Conservation (phyloP, 208 protist genomes). For the Acanthamoeba lenticulata region DNA sequence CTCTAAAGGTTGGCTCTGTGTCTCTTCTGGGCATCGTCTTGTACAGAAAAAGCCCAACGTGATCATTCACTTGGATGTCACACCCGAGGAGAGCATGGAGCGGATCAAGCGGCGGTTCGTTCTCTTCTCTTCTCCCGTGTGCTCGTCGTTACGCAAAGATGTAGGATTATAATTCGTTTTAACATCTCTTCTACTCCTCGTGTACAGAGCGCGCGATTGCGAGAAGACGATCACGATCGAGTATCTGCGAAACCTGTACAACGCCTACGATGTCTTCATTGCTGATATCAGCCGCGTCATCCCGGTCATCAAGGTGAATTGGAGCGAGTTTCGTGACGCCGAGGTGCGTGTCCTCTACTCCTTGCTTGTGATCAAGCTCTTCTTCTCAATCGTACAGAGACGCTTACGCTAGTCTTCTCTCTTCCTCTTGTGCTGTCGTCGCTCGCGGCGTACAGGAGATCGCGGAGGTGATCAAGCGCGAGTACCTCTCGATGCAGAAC, state of each 20-base stretch:
- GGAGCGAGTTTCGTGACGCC: constrained; percentile 70
- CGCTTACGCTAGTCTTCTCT: neutral
- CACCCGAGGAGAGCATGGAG: constrained; percentile 78
- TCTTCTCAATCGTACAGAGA: neutral
- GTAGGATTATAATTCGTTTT: neutral
- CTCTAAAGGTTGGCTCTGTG: neutral
- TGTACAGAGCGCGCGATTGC: constrained; percentile 66
- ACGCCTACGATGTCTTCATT: constrained; percentile 80
- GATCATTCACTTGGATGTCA: constrained; percentile 82
- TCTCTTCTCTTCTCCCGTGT: too few relatives aligned
- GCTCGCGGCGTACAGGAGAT: constrained; percentile 43
- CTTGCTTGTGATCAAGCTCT: neutral
- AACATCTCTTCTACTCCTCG: neutral
- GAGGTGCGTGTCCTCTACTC: neutral
- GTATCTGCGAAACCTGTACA: constrained; percentile 74
- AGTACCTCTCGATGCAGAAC: constrained; percentile 71
- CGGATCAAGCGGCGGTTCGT: constrained; percentile 73
- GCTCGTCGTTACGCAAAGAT: neutral
- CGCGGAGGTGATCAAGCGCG: constrained; percentile 58
- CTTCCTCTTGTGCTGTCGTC: neutral
- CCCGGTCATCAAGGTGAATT: constrained; percentile 79
- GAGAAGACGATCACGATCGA: constrained; percentile 77
- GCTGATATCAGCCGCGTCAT: constrained; percentile 79
- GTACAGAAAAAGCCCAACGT: constrained; percentile 77
- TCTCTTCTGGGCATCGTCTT: neutral